A percentile compares a stretch with the other conserved stretches of the same genome.
These are phyloP conservation scores for Pisolithus microcarpus DNA, from an alignment of 768 basidiomycete genomes.

Conservation along the genomic window DNA sequence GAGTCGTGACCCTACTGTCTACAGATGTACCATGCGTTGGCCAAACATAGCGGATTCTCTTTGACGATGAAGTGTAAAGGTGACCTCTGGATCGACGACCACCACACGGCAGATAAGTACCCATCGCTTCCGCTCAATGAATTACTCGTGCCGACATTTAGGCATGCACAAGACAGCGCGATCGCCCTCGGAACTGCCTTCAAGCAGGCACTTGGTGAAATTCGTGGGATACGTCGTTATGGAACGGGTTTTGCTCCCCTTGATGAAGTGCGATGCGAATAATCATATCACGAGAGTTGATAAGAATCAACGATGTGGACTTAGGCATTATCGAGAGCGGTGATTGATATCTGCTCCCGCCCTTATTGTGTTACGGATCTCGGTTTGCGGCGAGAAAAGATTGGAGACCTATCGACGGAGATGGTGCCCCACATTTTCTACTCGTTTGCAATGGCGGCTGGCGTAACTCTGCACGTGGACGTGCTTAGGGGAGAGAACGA, in stretches of 20 bases:
- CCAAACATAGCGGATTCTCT: conserved; percentile 95
- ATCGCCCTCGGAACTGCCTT: conserved; percentile 86
- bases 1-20: neutral
- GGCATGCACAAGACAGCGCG: conserved; percentile 69
- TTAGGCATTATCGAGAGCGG: conserved; percentile 90
- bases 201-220: conserved; percentile 90
- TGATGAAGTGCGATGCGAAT: conserved; percentile 79
- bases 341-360: conserved; percentile 96
- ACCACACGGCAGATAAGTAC: conserved; percentile 94
- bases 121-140: conserved; percentile 6
- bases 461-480: conserved; percentile 90
- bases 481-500: conserved; percentile 94
- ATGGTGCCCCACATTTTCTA: conserved; percentile 98
- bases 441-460: conserved; percentile 95
- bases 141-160: conserved; percentile 12
- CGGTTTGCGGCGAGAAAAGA: conserved; percentile 80
- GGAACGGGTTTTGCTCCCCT: conserved; percentile 95
- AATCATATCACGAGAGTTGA: conserved; percentile 9
- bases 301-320: neutral
- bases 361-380: conserved; percentile 94
- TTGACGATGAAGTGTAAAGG: conserved; percentile 87
- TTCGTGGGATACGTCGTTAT: conserved; percentile 89
- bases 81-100: conserved; percentile 97
- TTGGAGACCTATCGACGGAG: conserved; percentile 92
- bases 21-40: conserved; percentile 96